Conservation (phyloP, 129 eudicot species). For the Chrysanthemum lavandulifolium region DNA sequence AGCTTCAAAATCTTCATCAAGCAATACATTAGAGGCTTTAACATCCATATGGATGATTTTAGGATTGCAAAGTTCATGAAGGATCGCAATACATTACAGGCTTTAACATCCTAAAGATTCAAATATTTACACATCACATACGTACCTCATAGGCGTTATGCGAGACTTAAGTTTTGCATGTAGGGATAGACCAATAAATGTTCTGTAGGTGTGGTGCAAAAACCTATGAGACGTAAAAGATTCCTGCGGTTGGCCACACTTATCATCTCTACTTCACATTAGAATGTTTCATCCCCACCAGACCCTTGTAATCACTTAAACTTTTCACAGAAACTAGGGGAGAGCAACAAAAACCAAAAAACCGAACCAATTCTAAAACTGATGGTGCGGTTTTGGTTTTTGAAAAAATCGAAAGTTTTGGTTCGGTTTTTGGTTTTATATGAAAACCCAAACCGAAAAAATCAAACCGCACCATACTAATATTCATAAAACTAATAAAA, state of each 20-base stretch:
- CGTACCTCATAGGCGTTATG: constrained; percentile 77
- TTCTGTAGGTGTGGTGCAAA: constrained; percentile 87
- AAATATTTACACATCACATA: no score
- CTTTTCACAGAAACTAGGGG: constrained; percentile 61
- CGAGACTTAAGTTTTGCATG: constrained; percentile 89
- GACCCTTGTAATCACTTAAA: constrained; percentile 67
- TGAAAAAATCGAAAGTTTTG: no score
- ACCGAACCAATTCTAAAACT: no score
- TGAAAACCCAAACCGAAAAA: no score
- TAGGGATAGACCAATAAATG: constrained; percentile 77
- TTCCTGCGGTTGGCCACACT: constrained; percentile 86
- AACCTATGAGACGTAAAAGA: constrained; percentile 68
- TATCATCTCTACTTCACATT: constrained; percentile 89
- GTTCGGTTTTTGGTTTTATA: no score
- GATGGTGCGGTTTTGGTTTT: no score
- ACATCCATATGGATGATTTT: constrained; percentile 87
- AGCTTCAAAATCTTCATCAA: constrained; percentile 84
- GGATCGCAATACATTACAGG: neutral
- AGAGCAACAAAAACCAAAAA: no score
- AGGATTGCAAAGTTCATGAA: constrained; percentile 85
- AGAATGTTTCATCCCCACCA: constrained; percentile 89
- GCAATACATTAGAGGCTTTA: constrained; percentile 76
- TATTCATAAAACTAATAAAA: no score
- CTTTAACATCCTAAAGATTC: no score
- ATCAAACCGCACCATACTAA: no score